These are phyloP conservation scores for Monosporozyma aquatica DNA, from an alignment of 805 yeast genomes.

Conservation along the genomic window DNA sequence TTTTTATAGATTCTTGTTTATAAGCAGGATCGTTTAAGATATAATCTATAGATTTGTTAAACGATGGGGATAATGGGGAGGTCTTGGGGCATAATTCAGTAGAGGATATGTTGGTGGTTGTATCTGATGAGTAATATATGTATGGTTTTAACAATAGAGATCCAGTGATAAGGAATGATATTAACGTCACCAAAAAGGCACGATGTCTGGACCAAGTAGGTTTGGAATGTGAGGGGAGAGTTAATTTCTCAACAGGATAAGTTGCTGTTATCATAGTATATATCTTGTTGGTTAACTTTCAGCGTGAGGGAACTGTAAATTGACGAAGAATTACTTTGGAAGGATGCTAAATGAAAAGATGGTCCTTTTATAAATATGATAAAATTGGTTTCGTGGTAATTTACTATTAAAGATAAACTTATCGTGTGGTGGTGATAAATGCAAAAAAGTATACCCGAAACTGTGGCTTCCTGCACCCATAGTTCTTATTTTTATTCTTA, in stretches of 20 bases:
- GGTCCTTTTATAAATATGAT: too few species aligned
- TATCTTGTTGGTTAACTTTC: too few species aligned
- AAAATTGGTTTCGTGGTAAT: too few species aligned
- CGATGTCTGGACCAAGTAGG: background rate
- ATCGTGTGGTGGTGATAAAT: too few species aligned
- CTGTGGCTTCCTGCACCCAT: too few species aligned
- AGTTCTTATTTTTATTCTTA: too few species aligned
- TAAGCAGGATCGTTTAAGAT: conserved; percentile 31
- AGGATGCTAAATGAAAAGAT: too few species aligned
- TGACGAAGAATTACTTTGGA: too few species aligned
- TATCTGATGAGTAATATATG: background rate
- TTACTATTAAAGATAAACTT: too few species aligned
- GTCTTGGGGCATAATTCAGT: conserved; percentile 11
- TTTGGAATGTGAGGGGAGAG: background rate
- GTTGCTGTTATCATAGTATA: too few species aligned
- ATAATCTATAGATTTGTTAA: conserved; percentile 17
- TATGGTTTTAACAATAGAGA: background rate
- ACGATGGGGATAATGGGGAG: conserved; percentile 20
- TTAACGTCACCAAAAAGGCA: background rate
- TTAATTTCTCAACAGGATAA: background rate
- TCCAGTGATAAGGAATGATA: background rate
- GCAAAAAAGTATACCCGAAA: too few species aligned
- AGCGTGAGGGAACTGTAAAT: too few species aligned
- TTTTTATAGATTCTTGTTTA: conserved; percentile 33
- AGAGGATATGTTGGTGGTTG: background rate